Base-by-base conservation (phyloP, 2,329 filamentous ascomycete genomes). In the Aspergillus udagawae region DNA sequence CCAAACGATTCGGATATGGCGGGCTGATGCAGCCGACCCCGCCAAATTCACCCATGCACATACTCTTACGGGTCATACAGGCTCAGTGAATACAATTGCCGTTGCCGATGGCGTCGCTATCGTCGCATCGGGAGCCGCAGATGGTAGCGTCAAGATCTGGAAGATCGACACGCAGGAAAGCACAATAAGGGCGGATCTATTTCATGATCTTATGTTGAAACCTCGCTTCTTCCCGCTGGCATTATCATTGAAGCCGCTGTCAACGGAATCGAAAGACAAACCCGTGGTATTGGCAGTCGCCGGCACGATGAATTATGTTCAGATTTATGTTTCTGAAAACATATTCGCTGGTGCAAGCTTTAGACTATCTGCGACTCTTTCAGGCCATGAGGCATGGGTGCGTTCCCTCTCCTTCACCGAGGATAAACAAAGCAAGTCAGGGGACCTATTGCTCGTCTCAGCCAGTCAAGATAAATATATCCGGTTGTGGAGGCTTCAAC, bases 391-490 rank as follows among this genome's bases (percentile, higher is more conserved):
- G 75, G 93, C 90, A 56, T 99, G 94, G 94, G 86, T 99, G 49
- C 83, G 93, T 50, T 93, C 91, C 14, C 80, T 99, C 12, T 87
- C 87, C 61, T 94, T 99, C 64, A 83, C 85, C 1, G 79, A 78
- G 58, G 90, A 94, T 68, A 82, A 75, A 14, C 70, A 77, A 2
- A 75, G 77, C 23, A 63, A 75, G 0, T 73, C 77, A 0, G 83
- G 84, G 53, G 92, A 97, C 70, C 71, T 96, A 3, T 76, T 97
- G 23, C 82, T 99, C 21, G 91, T 93, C 0, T 97, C 93, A 10
- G 92, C 92, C 23, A 97, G 93, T 70, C 94, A 99, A 73, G 94
- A 99, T 75, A 97, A 96, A 76, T 99, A 97, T 68, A 88, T 97
- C 58, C 89, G 94, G 44, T 83, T 99, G 38, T 99, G 94, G 94